Evolutionary conservation across 306 rosid genomes (phyloP), one percentile per base, ranked within the genome.

Genomic region (Comarum palustre): DNA sequence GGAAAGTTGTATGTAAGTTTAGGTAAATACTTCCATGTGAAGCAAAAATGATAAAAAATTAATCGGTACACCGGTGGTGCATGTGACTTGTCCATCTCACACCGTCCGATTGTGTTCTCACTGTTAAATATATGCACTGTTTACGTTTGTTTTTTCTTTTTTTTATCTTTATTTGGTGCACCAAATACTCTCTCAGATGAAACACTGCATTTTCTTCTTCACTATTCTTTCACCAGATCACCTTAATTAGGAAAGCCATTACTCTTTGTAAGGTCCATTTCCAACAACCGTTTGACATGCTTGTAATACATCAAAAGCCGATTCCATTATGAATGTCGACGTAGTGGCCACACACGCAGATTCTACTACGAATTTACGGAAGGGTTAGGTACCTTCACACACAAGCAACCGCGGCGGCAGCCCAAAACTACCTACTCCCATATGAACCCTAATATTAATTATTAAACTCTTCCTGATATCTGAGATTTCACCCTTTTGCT

Each of bases 221-320:
- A n/a, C n/a, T n/a, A n/a, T n/a, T n/a, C n/a, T n/a, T n/a, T n/a
- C n/a, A n/a, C n/a, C n/a, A n/a, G n/a, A n/a, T n/a, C n/a, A n/a
- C n/a, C n/a, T n/a, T n/a, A n/a, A n/a, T n/a, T 2, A 11, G 25
- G 6, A 32, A 69, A 69, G 62, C 62, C 73, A 48, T 69, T 25
- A 31, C 73, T 69, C 59, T 32, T 69, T 31, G 73, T 48, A 5
- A 48, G 54, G 42, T 41, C 41, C 12, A 50, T 32, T n/a, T 69
- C 60, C 34, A 50, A 38, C 62, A 10, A 69, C 61, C 32, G 20
- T 11, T 55, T 24, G 15, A 52, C 59, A 55, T 55, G 6, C 32
- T 6, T 50, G 55, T 50, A 1, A 17, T 0, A 19, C 9, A 50
- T 8, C 54, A 51, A 36, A 51, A 4, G 0, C n/a, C 27, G 0